Conservation (phyloP, 2,329 filamentous ascomycete species). For the Neonectria sp. region DNA sequence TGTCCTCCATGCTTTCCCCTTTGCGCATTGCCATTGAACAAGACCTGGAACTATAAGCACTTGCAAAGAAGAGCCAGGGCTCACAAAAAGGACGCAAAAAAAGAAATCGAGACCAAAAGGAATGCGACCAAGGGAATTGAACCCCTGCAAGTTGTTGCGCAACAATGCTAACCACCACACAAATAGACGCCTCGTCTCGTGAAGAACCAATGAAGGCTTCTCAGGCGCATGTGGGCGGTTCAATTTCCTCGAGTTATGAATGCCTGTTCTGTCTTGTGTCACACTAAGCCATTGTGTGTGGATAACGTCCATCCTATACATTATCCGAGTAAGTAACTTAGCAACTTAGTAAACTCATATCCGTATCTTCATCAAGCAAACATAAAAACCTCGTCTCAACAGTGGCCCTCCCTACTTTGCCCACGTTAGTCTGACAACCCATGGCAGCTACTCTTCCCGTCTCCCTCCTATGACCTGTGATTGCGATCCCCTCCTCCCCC, state of each 20-base stretch:
- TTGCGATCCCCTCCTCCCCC: background rate
- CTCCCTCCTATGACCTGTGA: background rate
- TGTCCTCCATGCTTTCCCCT: too few species aligned
- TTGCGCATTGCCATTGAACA: too few species aligned
- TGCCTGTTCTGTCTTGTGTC: background rate
- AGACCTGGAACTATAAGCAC: background rate
- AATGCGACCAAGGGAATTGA: slow-evolving; percentile 5
- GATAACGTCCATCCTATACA: background rate
- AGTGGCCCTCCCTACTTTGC: background rate
- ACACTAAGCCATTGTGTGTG: too few species aligned
- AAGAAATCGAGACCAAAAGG: background rate
- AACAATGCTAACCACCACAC: slow-evolving; percentile 2
- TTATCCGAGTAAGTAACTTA: background rate
- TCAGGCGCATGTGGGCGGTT: too few species aligned
- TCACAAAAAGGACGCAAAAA: background rate
- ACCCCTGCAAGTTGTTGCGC: background rate
- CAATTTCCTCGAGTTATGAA: background rate
- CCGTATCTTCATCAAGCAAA: background rate
- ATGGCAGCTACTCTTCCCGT: background rate
- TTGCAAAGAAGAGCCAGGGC: background rate
- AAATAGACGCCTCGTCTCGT: background rate
- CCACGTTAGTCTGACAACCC: background rate
- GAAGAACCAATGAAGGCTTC: background rate
- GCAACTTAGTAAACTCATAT: background rate
- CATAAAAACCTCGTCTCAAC: background rate